Conservation (phyloP, 768 basidiomycete genomes). For the Lactarius indigo region DNA sequence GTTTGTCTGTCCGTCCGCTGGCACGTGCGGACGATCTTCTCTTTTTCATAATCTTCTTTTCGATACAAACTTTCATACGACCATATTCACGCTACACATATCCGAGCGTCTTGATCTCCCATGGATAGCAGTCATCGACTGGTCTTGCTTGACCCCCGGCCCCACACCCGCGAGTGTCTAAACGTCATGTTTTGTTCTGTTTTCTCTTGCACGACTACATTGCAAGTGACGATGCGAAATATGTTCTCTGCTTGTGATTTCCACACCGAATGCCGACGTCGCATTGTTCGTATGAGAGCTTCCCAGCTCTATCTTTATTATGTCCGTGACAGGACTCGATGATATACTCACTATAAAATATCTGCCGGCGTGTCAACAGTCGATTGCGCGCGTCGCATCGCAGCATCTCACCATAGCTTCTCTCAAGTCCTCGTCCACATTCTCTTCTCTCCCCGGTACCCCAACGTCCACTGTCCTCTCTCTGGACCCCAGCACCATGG, state of each 20-base stretch:
- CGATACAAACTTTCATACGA: background rate
- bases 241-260: background rate
- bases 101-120: background rate
- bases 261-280: background rate
- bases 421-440: background rate
- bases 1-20: background rate
- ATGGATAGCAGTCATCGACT: background rate
- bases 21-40: background rate
- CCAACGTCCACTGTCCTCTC: conserved; percentile 5
- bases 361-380: background rate
- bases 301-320: background rate
- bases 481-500: background rate
- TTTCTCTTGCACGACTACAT: background rate
- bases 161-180: background rate
- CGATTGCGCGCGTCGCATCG: background rate
- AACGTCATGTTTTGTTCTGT: background rate
- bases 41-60: background rate
- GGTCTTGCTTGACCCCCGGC: background rate
- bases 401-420: conserved; percentile 8
- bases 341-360: background rate
- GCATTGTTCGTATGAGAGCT: background rate
- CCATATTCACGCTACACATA: background rate
- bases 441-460: background rate
- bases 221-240: background rate
- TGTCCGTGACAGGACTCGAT: background rate